Evolutionary conservation across 2,329 filamentous ascomycete genomes (phyloP).

Genomic region (Ophiostoma triangulosporum): DNA sequence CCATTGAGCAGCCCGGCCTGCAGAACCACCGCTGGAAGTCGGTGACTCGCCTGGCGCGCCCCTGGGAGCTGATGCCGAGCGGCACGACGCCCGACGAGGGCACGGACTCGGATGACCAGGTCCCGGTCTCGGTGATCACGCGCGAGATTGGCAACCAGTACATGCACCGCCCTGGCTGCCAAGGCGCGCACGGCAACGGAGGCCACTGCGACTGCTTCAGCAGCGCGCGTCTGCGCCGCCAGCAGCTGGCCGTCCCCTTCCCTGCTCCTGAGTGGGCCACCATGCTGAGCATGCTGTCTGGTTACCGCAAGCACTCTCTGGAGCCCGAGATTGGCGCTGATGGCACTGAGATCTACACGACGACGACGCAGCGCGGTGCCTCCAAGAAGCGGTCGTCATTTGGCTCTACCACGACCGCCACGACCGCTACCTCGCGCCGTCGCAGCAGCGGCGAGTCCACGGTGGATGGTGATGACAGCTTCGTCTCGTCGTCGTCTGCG

Average conservation of each 20-base stretch:
- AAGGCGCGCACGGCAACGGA: conserved; percentile 16
- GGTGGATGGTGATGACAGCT: conserved; percentile 16
- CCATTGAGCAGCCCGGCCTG: conserved; percentile 38
- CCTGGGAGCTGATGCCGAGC: conserved; percentile 32
- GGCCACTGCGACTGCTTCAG: conserved; percentile 36
- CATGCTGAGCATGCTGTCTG: conserved; percentile 42
- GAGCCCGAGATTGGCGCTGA: conserved; percentile 14
- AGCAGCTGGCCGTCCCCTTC: conserved; percentile 42
- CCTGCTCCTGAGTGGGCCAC: conserved; percentile 45
- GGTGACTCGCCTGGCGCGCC: conserved; percentile 43
- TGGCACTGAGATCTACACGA: conserved; percentile 1
- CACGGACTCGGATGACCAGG: conserved; percentile 11
- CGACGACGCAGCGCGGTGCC: conserved; percentile 2
- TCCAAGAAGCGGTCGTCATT: conserved; percentile 13
- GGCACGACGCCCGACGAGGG: conserved; percentile 9
- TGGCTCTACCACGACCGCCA: conserved; percentile 10
- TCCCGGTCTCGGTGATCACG: conserved; percentile 27
- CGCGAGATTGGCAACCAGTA: conserved; percentile 37
- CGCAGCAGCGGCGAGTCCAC: conserved; percentile 16
- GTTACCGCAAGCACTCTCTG: conserved; percentile 31
- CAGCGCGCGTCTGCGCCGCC: conserved; percentile 25
- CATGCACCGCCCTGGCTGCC: conserved; percentile 37
- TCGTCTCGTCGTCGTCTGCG: conserved; percentile 14
- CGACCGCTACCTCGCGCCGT: conserved; percentile 4
- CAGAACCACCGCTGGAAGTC: conserved; percentile 48